Percentiles rank a stretch among this genome's conserved stretches.
These are phyloP conservation scores for Candida tibetensis DNA, from an alignment of 805 yeast genomes.

Conservation along the genomic window DNA sequence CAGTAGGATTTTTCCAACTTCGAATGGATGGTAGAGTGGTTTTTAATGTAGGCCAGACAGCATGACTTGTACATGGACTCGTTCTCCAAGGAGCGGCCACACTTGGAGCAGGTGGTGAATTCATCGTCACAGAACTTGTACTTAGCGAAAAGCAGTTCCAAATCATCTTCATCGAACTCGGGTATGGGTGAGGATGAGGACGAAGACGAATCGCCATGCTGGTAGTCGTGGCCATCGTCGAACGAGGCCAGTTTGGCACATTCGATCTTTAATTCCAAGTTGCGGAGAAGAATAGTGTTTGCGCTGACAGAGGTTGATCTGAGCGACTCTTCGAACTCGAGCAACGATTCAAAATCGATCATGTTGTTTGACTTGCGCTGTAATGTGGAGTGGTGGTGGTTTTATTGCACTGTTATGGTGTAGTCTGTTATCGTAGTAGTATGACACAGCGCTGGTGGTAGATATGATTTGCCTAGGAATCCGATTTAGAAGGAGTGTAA, in stretches of 20 bases:
- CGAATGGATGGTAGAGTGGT: slow-evolving; percentile 15
- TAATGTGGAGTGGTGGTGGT: background rate
- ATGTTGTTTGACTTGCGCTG: slow-evolving; percentile 3
- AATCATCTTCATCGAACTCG: slow-evolving; percentile 14
- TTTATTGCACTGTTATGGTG: too few relatives aligned
- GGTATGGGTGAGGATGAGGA: slow-evolving; percentile 2
- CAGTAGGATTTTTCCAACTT: slow-evolving; percentile 40
- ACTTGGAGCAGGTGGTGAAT: slow-evolving; percentile 30
- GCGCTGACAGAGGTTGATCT: slow-evolving; percentile 15
- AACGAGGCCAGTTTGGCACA: slow-evolving; percentile 14
- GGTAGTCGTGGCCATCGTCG: slow-evolving; percentile 8
- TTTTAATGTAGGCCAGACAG: slow-evolving; percentile 22
- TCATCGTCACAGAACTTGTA: slow-evolving; percentile 29
- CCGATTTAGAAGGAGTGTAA: background rate
- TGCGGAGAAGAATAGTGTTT: slow-evolving; percentile 19
- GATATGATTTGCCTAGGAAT: background rate
- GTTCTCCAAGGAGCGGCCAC: slow-evolving; percentile 23
- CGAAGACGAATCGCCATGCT: slow-evolving; percentile 3
- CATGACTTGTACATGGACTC: slow-evolving; percentile 17
- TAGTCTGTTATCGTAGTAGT: too few relatives aligned
- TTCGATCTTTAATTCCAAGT: slow-evolving; percentile 28
- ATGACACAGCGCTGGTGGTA: too few relatives aligned
- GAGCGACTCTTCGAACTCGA: slow-evolving; percentile 37
- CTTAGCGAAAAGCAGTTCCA: slow-evolving; percentile 13
- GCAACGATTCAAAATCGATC: slow-evolving; percentile 25